Evolutionary conservation across 176 grass and related monocot species (phyloP).

Genomic region (Oryza punctata): DNA sequence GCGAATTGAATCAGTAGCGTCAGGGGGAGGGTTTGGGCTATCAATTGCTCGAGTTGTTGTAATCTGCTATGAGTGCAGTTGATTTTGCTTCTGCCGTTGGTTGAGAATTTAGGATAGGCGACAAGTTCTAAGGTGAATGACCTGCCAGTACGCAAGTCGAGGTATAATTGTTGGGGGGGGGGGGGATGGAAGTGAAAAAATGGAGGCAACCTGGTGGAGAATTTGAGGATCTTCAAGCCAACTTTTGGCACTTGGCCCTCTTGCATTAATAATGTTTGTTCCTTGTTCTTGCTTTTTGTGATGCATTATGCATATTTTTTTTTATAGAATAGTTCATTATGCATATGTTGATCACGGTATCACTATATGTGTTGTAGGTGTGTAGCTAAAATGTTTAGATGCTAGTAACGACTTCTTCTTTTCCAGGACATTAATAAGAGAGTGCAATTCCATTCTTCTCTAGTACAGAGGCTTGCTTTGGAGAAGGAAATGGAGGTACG

Average conservation of each 20-base stretch:
- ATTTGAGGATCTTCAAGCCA: not conserved
- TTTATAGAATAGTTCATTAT: too few species aligned
- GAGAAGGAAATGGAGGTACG: slow-evolving; percentile 86
- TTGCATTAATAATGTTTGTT: slow-evolving; percentile 5
- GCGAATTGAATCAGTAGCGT: not conserved
- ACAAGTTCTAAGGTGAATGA: not conserved
- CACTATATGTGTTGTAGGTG: not conserved
- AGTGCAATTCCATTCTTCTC: slow-evolving; percentile 86
- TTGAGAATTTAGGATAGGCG: not conserved
- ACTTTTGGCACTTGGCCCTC: not conserved
- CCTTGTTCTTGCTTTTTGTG: not conserved
- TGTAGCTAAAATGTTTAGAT: not conserved
- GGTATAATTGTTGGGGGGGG: not conserved
- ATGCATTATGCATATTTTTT: too few species aligned
- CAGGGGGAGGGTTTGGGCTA: not conserved
- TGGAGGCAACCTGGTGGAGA: not conserved
- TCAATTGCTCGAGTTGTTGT: slow-evolving; percentile 15
- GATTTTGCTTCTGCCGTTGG: not conserved
- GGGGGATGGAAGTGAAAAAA: not conserved
- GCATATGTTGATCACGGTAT: not conserved
- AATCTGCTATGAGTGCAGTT: not conserved
- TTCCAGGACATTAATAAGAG: slow-evolving; percentile 61
- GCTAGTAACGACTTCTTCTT: slow-evolving; percentile 25
- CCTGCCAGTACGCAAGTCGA: not conserved
- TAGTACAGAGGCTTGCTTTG: slow-evolving; percentile 77